A percentile compares a stretch with the other conserved stretches of the same genome.
Evolutionary conservation across 1,284 basidiomycete genomes (phyloP).

Genomic region (Moniliella sp.): DNA sequence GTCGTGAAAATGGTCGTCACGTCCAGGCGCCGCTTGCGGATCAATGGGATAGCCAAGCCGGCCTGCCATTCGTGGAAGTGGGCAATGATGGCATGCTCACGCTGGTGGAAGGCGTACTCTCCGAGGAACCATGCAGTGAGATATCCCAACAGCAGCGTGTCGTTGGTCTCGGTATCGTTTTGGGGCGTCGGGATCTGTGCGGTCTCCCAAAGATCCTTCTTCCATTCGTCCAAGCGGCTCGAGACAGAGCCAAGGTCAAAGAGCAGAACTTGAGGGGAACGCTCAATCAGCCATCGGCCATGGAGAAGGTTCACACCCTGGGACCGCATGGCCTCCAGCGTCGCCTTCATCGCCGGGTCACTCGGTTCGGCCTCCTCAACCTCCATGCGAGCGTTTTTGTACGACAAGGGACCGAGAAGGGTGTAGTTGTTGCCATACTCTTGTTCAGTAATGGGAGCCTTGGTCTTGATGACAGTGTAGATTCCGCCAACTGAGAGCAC

Average conservation of each 20-base stretch:
- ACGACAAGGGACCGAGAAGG: constrained; percentile 76
- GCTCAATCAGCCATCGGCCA: constrained; percentile 91
- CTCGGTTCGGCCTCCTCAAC: constrained; percentile 72
- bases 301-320: constrained; percentile 83
- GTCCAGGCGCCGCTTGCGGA: constrained; percentile 85
- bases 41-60: constrained; percentile 81
- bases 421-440: constrained; percentile 49
- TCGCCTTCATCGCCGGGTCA: constrained; percentile 12
- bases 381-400: constrained; percentile 96
- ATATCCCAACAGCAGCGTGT: constrained; percentile 96
- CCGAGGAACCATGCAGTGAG: constrained; percentile 98
- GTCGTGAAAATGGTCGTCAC: constrained; percentile 86
- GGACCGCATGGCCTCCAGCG: constrained; percentile 22
- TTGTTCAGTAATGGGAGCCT: constrained; percentile 83
- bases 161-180: constrained; percentile 90
- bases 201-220: constrained; percentile 86
- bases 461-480: constrained; percentile 98
- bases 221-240: constrained; percentile 83
- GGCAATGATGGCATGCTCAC: constrained; percentile 64
- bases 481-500: constrained; percentile 97
- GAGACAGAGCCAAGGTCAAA: constrained; percentile 83
- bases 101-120: constrained; percentile 63
- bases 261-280: constrained; percentile 71
- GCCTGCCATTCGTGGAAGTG: constrained; percentile 99
- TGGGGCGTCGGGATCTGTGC: constrained; percentile 89